These are phyloP conservation scores for Blastobotrys elegans DNA, from an alignment of 1,139 yeast species.

Conservation along the genomic window DNA sequence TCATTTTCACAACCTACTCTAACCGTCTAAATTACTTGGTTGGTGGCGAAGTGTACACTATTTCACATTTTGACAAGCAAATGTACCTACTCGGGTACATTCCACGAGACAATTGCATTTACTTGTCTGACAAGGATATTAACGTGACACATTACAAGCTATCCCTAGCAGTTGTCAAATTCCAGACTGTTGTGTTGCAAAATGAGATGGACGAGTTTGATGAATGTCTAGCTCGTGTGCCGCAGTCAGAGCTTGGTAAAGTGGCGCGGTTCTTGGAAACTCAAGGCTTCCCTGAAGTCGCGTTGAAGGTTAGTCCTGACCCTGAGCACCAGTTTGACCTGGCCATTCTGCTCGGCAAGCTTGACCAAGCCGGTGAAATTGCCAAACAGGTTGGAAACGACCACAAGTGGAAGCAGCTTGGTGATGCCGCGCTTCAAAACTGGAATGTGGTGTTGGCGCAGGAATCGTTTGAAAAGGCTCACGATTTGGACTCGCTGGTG, in stretches of 20 bases:
- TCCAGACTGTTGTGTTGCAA: conserved; percentile 90
- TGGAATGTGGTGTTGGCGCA: conserved; percentile 84
- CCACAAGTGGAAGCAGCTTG: conserved; percentile 86
- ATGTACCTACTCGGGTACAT: conserved; percentile 85
- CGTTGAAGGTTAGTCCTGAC: conserved; percentile 77
- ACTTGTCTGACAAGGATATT: conserved; percentile 85
- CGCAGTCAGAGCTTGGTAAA: conserved; percentile 65
- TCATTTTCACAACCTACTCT: conserved; percentile 78
- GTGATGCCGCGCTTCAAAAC: conserved; percentile 72
- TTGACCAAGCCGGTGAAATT: conserved; percentile 67
- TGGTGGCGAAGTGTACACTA: conserved; percentile 87
- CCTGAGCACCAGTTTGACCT: conserved; percentile 82
- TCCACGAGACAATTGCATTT: conserved; percentile 84
- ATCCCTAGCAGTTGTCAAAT: conserved; percentile 81
- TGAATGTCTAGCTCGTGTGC: conserved; percentile 58
- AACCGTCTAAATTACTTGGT: conserved; percentile 91
- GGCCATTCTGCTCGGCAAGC: conserved; percentile 63
- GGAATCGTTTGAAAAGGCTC: conserved; percentile 72
- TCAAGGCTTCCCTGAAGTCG: conserved; percentile 80
- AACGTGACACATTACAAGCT: conserved; percentile 77
- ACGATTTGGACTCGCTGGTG: conserved; percentile 77
- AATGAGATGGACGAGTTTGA: conserved; percentile 82
- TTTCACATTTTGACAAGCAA: conserved; percentile 88
- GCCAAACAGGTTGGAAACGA: conserved; percentile 50
- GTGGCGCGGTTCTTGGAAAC: conserved; percentile 91